These are phyloP conservation scores for Dendrocalamus latiflorus DNA, from an alignment of 202 grass and related monocot genomes.

Conservation along the genomic window DNA sequence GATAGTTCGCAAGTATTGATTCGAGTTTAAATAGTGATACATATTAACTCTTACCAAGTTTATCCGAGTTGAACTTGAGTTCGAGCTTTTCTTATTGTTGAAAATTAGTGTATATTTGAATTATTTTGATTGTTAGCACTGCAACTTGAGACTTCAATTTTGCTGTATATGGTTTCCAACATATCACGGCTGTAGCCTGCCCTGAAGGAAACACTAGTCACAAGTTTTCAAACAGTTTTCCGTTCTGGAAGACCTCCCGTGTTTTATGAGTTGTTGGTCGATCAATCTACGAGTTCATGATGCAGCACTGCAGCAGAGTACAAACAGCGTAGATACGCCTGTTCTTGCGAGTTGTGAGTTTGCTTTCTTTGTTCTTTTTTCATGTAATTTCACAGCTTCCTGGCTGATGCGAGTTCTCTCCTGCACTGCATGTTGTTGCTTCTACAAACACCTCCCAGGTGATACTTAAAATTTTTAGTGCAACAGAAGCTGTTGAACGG, in stretches of 20 bases:
- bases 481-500: neutral
- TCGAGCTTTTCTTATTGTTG: no score
- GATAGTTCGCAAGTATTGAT: no score
- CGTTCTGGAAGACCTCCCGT: neutral
- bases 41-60: no score
- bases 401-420: neutral
- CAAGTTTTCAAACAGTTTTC: neutral
- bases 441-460: neutral
- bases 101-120: no score
- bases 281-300: neutral
- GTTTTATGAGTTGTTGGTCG: neutral
- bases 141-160: neutral
- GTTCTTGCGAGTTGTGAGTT: neutral
- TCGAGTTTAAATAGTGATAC: no score
- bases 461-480: neutral
- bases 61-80: no score
- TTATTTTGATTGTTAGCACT: neutral
- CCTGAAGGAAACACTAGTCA: neutral
- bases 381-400: neutral
- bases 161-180: neutral
- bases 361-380: neutral
- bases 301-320: neutral
- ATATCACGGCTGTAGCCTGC: neutral
- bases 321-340: neutral
- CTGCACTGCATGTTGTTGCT: neutral